Conservation (phyloP, 495 filamentous ascomycete species). For the Chaetomium fimeti region DNA sequence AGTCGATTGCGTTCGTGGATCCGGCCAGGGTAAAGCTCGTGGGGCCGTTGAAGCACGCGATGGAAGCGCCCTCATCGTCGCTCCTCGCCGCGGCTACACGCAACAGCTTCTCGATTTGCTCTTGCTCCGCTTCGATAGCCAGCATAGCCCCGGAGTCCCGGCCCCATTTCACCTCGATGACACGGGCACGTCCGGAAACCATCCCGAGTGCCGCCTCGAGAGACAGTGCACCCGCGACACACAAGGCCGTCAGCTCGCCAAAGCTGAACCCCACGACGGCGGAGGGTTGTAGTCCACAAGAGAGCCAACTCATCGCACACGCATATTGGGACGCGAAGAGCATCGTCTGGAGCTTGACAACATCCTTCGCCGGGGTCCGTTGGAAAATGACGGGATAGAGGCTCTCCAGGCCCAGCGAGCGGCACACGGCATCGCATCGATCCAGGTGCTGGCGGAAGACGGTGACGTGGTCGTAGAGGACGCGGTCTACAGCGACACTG, state of each 20-base stretch:
- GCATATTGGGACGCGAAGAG: neutral
- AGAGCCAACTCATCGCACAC: constrained; percentile 41
- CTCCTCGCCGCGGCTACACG: too few relatives aligned
- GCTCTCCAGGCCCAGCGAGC: constrained; percentile 33
- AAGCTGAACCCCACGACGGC: neutral
- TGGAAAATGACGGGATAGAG: constrained; percentile 54
- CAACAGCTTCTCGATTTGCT: too few relatives aligned
- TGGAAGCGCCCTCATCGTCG: neutral
- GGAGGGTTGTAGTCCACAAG: constrained; percentile 28
- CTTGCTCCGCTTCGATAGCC: constrained; percentile 8
- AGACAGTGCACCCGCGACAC: constrained; percentile 30
- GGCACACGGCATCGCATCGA: constrained; percentile 34
- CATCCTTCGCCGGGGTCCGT: constrained; percentile 37
- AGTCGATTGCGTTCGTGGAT: neutral
- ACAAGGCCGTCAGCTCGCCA: constrained; percentile 27
- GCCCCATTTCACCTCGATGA: constrained; percentile 23
- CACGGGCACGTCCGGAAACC: neutral
- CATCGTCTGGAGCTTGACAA: constrained; percentile 24
- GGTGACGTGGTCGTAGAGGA: neutral
- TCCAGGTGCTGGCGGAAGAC: constrained; percentile 40
- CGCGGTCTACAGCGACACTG: constrained; percentile 42
- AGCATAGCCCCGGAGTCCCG: constrained; percentile 53
- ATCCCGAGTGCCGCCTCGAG: constrained; percentile 20
- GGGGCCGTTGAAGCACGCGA: constrained; percentile 2
- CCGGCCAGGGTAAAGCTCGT: constrained; percentile 3